Evolutionary conservation across 2,329 filamentous ascomycete genomes (phyloP).

Genomic region (Colletotrichum orbiculare): DNA sequence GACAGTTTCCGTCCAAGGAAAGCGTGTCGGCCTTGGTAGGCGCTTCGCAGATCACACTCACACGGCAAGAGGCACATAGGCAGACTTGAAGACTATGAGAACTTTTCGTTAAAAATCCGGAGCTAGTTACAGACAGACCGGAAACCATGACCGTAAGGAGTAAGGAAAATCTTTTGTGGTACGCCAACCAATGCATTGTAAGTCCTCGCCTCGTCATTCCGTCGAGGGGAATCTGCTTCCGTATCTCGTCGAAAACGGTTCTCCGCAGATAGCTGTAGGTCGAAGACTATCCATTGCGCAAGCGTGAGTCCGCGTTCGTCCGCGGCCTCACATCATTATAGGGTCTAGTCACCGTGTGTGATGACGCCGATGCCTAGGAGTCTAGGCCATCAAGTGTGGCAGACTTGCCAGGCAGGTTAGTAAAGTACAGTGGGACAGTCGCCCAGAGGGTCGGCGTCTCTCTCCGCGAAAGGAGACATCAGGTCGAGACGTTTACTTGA

Average conservation of each 20-base stretch:
- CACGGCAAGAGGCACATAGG: neutral
- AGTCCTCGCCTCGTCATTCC: constrained; percentile 62
- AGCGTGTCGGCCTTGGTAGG: no score
- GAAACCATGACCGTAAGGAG: constrained; percentile 33
- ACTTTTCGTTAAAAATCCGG: constrained; percentile 28
- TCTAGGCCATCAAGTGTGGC: constrained; percentile 25
- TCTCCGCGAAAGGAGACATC: constrained; percentile 20
- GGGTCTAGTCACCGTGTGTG: constrained; percentile 30
- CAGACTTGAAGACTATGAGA: constrained; percentile 15
- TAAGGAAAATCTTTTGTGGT: constrained; percentile 49
- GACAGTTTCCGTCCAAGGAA: no score
- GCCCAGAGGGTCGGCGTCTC: constrained; percentile 20
- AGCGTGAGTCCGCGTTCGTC: constrained; percentile 38
- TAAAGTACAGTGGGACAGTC: constrained; percentile 32
- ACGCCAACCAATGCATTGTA: constrained; percentile 64
- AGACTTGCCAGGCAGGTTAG: constrained; percentile 21
- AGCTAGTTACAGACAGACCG: constrained; percentile 34
- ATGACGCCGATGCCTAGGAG: constrained; percentile 16
- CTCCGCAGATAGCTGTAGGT: constrained; percentile 57
- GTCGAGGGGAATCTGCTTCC: constrained; percentile 52
- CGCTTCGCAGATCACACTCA: no score
- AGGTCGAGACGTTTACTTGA: constrained; percentile 70
- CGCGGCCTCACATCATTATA: constrained; percentile 37
- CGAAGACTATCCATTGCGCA: constrained; percentile 57
- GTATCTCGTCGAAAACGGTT: constrained; percentile 47